Conservation (phyloP, 495 filamentous ascomycete genomes). For the Sabuloglossum arenarium region DNA sequence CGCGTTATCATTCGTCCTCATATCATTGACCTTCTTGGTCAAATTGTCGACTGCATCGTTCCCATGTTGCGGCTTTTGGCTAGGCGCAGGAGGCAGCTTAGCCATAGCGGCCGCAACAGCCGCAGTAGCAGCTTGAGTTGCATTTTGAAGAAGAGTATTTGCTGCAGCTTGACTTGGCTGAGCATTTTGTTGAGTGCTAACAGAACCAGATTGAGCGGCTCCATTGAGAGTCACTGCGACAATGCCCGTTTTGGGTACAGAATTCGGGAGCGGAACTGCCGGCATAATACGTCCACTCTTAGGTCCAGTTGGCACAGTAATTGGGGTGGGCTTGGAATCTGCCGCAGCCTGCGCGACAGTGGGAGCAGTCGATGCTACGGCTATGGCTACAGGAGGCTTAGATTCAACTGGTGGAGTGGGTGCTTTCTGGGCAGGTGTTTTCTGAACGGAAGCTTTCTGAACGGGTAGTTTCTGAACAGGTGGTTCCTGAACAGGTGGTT, state of each 20-base stretch:
- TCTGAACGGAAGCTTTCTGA: no score
- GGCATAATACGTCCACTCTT: constrained; percentile 6
- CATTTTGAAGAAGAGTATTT: constrained; percentile 32
- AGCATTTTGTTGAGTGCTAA: background rate
- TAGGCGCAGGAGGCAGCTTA: constrained; percentile 38
- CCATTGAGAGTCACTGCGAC: background rate
- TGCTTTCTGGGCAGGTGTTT: background rate
- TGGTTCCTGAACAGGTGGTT: no score
- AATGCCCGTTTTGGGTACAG: background rate
- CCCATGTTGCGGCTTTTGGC: constrained; percentile 24
- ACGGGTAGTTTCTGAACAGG: no score
- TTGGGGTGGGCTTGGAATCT: constrained; percentile 19
- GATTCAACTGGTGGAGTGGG: constrained; percentile 21
- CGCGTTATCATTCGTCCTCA: constrained; percentile 43
- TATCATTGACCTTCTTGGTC: constrained; percentile 67
- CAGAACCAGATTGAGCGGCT: background rate
- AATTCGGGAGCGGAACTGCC: constrained; percentile 2
- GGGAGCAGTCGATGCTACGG: constrained; percentile 15
- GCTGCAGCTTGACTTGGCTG: constrained; percentile 8
- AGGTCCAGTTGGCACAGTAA: constrained; percentile 20
- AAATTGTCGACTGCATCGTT: constrained; percentile 48
- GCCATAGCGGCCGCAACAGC: constrained; percentile 85
- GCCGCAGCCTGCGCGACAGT: constrained; percentile 8
- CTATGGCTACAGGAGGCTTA: constrained; percentile 19
- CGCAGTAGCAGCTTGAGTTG: constrained; percentile 62